Conservation (phyloP, 768 basidiomycete species). For the Nevesoporus exiguus region DNA sequence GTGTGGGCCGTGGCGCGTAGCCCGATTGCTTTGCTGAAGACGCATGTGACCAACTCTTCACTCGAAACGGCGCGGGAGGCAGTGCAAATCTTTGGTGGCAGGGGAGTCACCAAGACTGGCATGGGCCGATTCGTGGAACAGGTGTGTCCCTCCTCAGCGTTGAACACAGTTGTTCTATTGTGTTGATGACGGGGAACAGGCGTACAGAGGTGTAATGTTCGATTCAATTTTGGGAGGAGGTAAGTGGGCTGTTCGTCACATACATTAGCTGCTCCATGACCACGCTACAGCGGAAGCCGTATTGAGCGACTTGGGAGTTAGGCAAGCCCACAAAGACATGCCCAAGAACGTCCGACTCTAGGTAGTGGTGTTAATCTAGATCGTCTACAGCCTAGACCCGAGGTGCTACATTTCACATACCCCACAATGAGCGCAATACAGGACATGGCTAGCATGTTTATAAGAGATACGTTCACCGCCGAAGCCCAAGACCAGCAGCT, state of each 20-base stretch:
- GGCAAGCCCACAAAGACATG: constrained; percentile 56
- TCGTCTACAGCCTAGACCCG: background rate
- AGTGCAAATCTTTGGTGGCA: constrained; percentile 84
- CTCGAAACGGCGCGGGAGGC: constrained; percentile 52
- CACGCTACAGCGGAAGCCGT: constrained; percentile 48
- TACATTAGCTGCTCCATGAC: background rate
- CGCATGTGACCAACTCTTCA: constrained; percentile 45
- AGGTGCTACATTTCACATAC: background rate
- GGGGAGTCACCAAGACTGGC: constrained; percentile 79
- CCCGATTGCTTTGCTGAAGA: constrained; percentile 58
- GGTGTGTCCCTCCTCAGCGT: constrained; percentile 38
- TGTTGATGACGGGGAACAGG: background rate
- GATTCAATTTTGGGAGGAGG: constrained; percentile 27
- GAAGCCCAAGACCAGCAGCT: constrained; percentile 26
- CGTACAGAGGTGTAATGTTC: constrained; percentile 24
- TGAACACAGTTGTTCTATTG: constrained; percentile 5
- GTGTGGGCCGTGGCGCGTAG: no score
- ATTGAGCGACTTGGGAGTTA: constrained; percentile 55
- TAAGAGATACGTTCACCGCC: constrained; percentile 10
- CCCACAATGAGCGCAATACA: background rate
- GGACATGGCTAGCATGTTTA: background rate
- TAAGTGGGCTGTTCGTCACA: background rate
- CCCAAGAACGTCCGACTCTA: constrained; percentile 48
- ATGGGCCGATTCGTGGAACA: constrained; percentile 80
- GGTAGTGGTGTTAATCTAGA: background rate